Percentiles rank a stretch among this genome's conserved stretches.
These are phyloP conservation scores for Eruca vesicaria DNA, from an alignment of 441 rosid genomes.

Conservation along the genomic window DNA sequence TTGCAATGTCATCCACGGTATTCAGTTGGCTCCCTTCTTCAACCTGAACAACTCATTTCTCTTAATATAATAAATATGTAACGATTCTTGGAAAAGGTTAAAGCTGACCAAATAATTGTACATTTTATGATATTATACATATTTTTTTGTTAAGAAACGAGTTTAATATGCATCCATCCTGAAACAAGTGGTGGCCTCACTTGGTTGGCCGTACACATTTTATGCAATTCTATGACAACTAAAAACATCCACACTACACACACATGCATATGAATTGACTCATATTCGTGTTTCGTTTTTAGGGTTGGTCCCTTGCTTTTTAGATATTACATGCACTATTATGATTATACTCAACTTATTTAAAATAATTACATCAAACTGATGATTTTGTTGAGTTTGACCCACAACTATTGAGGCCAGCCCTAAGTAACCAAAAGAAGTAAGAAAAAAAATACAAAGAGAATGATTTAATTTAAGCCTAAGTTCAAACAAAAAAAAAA, in stretches of 20 bases:
- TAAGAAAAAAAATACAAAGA: neutral
- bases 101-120: neutral
- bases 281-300: neutral
- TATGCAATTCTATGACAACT: slow-evolving; percentile 8
- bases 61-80: neutral
- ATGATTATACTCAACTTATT: neutral
- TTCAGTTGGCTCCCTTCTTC: slow-evolving; percentile 60
- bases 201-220: slow-evolving; percentile 21
- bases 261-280: neutral
- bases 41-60: slow-evolving; percentile 34
- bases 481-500: no score
- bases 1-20: slow-evolving; percentile 61
- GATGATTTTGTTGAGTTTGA: slow-evolving; percentile 12
- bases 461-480: no score
- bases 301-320: slow-evolving; percentile 2
- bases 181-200: slow-evolving; percentile 20
- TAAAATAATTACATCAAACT: neutral
- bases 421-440: slow-evolving; percentile 1
- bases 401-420: slow-evolving; percentile 11
- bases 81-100: neutral
- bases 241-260: neutral
- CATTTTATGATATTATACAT: neutral
- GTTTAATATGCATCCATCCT: neutral
- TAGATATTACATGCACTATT: slow-evolving; percentile 7
- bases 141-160: neutral